These are phyloP conservation scores for Medicago ruthenica DNA, from an alignment of 306 rosid genomes.

Conservation along the genomic window DNA sequence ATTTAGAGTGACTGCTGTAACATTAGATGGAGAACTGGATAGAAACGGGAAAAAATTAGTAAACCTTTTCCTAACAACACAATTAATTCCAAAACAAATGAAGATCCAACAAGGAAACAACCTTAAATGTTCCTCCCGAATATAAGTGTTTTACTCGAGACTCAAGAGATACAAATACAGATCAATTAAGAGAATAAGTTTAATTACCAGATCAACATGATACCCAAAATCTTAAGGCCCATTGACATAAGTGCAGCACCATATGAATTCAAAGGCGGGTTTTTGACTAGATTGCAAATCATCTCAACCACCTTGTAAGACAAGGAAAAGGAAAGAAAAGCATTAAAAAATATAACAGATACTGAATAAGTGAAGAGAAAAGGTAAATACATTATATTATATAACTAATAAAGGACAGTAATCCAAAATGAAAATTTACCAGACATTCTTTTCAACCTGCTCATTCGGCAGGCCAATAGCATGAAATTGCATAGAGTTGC, in stretches of 20 bases:
- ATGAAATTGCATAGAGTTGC: no score
- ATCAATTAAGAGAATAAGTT: no score
- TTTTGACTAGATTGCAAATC: constrained; percentile 72
- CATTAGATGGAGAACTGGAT: no score
- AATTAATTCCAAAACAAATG: no score
- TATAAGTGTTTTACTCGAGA: no score
- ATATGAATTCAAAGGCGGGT: constrained; percentile 61
- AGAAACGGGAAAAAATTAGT: no score
- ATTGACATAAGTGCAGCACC: constrained; percentile 78
- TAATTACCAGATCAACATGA: constrained; percentile 86
- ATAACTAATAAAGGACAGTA: constrained; percentile 24
- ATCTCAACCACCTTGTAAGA: constrained; percentile 79
- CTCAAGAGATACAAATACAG: no score
- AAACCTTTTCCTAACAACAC: no score
- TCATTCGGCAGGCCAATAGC: no score
- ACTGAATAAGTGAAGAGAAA: constrained; percentile 21
- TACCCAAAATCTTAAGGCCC: constrained; percentile 74
- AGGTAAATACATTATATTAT: background rate
- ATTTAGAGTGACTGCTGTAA: no score
- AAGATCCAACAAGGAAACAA: no score
- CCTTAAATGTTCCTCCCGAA: no score
- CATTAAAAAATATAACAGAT: constrained; percentile 26
- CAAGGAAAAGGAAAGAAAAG: constrained; percentile 33
- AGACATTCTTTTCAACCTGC: constrained; percentile 59
- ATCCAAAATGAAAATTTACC: constrained; percentile 59